Conservation (phyloP, 768 basidiomycete species). For the Dioszegia crocea region DNA sequence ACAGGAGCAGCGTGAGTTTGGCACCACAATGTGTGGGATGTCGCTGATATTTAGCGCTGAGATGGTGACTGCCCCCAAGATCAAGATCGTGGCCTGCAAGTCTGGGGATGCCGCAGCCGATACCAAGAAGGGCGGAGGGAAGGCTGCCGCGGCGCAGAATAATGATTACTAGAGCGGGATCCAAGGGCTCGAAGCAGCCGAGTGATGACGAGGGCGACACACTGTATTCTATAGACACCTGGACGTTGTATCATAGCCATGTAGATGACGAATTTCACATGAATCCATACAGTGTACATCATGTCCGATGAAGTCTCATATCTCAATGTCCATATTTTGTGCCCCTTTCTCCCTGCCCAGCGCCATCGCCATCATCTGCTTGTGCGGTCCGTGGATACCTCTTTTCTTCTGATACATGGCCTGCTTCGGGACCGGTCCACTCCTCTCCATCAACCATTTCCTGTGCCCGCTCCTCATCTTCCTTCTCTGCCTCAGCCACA, state of each 20-base stretch:
- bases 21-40: no score
- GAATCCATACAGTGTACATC: not conserved
- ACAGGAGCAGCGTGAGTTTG: constrained; percentile 25
- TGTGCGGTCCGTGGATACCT: not conserved
- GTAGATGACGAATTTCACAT: not conserved
- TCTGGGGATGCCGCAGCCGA: constrained; percentile 82
- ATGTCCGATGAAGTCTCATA: not conserved
- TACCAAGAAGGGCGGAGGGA: constrained; percentile 59
- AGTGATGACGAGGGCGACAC: not conserved
- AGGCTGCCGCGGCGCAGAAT: not conserved
- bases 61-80: constrained; percentile 58
- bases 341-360: not conserved
- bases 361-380: not conserved
- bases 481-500: constrained; percentile 11
- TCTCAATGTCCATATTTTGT: not conserved
- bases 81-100: constrained; percentile 99
- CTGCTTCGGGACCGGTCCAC: not conserved
- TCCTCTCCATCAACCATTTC: constrained; percentile 13
- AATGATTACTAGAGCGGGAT: not conserved
- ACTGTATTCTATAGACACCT: not conserved
- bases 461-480: constrained; percentile 13
- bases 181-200: no score
- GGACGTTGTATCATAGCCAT: no score
- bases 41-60: constrained; percentile 28
- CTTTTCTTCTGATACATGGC: not conserved